A percentile compares a stretch with the other conserved stretches of the same genome.
Conservation (phyloP, 192 early-diverging fungal genomes). For the Physocladia obscura region DNA sequence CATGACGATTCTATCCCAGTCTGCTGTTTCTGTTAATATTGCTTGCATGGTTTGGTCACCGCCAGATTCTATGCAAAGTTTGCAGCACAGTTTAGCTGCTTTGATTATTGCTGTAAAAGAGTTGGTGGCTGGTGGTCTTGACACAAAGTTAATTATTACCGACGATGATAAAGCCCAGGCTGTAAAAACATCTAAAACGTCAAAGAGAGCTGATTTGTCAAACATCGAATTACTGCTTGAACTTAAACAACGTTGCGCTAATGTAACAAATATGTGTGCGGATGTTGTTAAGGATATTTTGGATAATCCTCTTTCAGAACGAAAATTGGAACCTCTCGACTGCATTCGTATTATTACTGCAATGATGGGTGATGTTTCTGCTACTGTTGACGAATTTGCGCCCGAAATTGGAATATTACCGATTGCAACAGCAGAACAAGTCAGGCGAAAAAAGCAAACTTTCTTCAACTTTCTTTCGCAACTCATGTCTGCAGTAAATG, state of each 20-base stretch:
- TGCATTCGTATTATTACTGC: conserved; percentile 42
- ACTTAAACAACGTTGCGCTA: conserved; percentile 32
- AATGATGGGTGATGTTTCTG: conserved; percentile 56
- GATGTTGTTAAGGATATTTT: conserved; percentile 24
- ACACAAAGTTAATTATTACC: conserved; percentile 42
- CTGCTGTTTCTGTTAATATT: conserved; percentile 42
- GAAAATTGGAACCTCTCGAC: conserved; percentile 22
- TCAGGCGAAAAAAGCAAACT: conserved; percentile 36
- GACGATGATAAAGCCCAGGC: conserved; percentile 20
- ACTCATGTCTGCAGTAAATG: conserved; percentile 60
- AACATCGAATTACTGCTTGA: conserved; percentile 45
- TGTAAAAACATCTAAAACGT: background rate
- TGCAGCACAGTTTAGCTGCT: conserved; percentile 74
- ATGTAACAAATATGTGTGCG: conserved; percentile 27
- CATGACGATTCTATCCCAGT: conserved; percentile 52
- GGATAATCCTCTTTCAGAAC: conserved; percentile 21
- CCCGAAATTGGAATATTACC: conserved; percentile 44
- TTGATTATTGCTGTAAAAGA: conserved; percentile 71
- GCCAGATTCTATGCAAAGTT: conserved; percentile 68
- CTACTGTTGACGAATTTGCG: conserved; percentile 49
- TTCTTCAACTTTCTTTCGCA: conserved; percentile 67
- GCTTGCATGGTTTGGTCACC: conserved; percentile 56
- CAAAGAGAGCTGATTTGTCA: conserved; percentile 16
- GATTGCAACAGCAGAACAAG: conserved; percentile 47
- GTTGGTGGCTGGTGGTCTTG: conserved; percentile 72